Base-by-base conservation (phyloP, 495 filamentous ascomycete genomes). In the Pseudevernia furfuracea region DNA sequence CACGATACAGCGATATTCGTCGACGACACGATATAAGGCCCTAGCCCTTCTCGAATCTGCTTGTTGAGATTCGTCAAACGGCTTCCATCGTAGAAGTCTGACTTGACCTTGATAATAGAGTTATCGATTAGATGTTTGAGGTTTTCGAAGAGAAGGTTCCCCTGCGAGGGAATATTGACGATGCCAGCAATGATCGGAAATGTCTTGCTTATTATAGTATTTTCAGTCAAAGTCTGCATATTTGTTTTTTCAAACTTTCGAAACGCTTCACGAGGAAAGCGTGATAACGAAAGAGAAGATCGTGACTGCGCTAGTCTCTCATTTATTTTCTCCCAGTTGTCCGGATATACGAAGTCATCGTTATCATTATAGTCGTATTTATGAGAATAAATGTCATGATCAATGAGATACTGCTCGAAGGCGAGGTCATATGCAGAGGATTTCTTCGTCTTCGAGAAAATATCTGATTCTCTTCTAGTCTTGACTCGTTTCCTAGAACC, bases 221-320 rank as follows among this genome's bases (percentile, higher is more conserved):
- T 67, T 67, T 79, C 41, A 44, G 38, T 41, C 38, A 41, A 41
- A n/a, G n/a, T n/a, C n/a, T 41, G 38, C 38, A 10, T 41, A 7
- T 41, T 41, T 73, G 2, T 41, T 15, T 2, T 41, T 41, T 41
- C 14, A 12, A 44, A 44, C 8, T 44, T 12, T 15, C 8, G 41
- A 44, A 44, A 44, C 12, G 17, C 41, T 44, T 44, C 41, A 44
- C 41, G 66, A 14, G 67, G 48, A 55, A 78, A 79, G 52, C 37
- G 55, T 21, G 75, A 79, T 48, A 71, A 73, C 17, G 75, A 79
- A 14, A 44, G 41, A 21, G 15, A 44, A 12, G 17, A 1, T 21
- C 41, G 41, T 14, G 41, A 7, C 4, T 14, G 41, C 17, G 41
- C 41, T 44, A 21, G 41, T 21, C 41, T 44, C 12, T 8, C 41